Base-by-base conservation (phyloP, 305 asterid species). In the Fraxinus paxiana region DNA sequence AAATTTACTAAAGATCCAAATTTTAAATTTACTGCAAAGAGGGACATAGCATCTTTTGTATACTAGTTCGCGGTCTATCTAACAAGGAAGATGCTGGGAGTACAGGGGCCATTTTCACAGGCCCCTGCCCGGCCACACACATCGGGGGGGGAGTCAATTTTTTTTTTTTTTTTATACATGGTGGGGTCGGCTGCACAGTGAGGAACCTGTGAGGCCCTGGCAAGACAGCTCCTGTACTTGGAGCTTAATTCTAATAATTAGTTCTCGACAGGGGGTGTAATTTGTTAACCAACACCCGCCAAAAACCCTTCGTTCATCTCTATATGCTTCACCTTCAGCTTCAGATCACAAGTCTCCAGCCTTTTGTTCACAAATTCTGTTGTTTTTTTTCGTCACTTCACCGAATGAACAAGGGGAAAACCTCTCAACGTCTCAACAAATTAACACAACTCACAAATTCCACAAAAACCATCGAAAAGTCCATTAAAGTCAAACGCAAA, bases 361-460 rank as follows among this genome's bases (percentile, higher is more conserved):
- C 30, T 63, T 18, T 74, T 4, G 10, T 24, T 22, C 54, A 75
- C 43, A 35, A 76, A 6, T 69, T 74, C 79, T 31, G 6, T 69
- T 51, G 18, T 22, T 20, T 26, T 8, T 22, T 78, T 28, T 65
- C 83, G 10, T 48, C 31, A 2, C n/a, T 67, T 70, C n/a, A 33
- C 72, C 80, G 81, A 76, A 89, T 86, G 92, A 85, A 82, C 77
- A 89, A 83, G 85, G 86, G 63, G 80, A 84, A 75, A 31, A 54
- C 12, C 13, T 35, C 63, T 20, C 82, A 76, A 81, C 35, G 10
- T 38, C 65, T 84, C 33, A 20, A 8, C 1, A 85, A 65, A 65
- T 59, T 78, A 30, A 73, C 79, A 54, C 82, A 77, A 77, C 82
- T 78, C 82, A 77, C 79, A 5, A 77, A 35, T 76, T 71, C 90